phyloP scores from a whole-genome alignment of 345 rosid genomes.

The Triadica sebifera region DNA sequence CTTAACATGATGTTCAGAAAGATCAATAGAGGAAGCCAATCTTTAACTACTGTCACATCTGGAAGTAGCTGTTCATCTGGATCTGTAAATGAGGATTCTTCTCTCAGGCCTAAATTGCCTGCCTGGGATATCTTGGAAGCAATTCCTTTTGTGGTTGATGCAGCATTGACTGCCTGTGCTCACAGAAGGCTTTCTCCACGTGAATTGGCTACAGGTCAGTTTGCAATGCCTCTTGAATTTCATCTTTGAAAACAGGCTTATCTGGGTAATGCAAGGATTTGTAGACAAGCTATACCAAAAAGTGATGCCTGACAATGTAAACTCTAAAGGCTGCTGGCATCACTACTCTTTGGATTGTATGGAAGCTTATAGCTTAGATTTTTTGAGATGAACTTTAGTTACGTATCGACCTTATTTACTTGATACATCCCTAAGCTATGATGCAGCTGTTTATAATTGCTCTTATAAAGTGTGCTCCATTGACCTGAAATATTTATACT shows the following conservation, averaged over 20 bases:
- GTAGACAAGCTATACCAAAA: not conserved
- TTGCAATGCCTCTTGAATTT: slow-evolving; percentile 8
- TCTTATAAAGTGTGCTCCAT: not conserved
- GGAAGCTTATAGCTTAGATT: slow-evolving; percentile 28
- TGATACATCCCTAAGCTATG: not conserved
- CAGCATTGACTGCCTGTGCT: slow-evolving; percentile 88
- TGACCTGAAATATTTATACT: not conserved
- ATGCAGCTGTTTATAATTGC: not conserved
- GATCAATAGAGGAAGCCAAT: slow-evolving; percentile 52
- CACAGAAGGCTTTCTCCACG: slow-evolving; percentile 91
- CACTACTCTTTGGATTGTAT: not conserved
- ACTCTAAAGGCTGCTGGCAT: too few species aligned
- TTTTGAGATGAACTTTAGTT: not conserved
- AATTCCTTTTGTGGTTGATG: slow-evolving; percentile 80
- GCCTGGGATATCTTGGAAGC: slow-evolving; percentile 98
- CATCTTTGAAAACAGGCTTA: not conserved
- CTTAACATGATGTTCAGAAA: slow-evolving; percentile 86
- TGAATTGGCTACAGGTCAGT: slow-evolving; percentile 90
- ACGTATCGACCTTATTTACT: not conserved
- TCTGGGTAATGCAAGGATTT: not conserved
- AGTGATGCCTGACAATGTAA: slow-evolving; percentile 36
- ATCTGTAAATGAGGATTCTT: slow-evolving; percentile 56
- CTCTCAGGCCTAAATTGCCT: slow-evolving; percentile 66
- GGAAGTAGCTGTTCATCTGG: slow-evolving; percentile 71
- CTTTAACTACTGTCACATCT: slow-evolving; percentile 55